Percentiles rank a stretch among this genome's conserved stretches.
Conservation (phyloP, 108 stramenopile species). For the Fragilaria radians region DNA sequence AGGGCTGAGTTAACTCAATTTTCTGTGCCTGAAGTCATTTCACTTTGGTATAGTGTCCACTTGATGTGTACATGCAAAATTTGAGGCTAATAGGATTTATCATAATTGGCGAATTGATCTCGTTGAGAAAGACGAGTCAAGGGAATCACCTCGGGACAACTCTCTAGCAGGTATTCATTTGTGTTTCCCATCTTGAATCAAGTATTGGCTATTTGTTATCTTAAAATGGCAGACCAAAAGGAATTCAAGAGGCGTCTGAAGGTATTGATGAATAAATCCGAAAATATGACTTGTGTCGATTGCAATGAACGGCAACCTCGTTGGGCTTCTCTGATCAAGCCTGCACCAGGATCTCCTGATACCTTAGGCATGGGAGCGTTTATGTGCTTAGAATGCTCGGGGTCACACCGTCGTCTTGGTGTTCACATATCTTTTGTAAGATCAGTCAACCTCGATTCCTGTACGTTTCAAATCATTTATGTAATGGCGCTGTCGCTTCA, state of each 20-base stretch:
- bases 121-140: too few species aligned
- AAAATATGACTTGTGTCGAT: constrained; percentile 90
- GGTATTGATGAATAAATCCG: constrained; percentile 74
- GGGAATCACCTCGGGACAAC: too few species aligned
- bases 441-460: constrained; percentile 85
- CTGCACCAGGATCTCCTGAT: constrained; percentile 72
- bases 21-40: too few species aligned
- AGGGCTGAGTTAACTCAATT: too few species aligned
- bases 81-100: too few species aligned
- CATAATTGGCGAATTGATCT: too few species aligned
- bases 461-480: constrained; percentile 38
- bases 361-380: constrained; percentile 87
- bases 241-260: constrained; percentile 65
- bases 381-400: constrained; percentile 98
- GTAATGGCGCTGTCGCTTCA: too few species aligned
- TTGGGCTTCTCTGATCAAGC: constrained; percentile 92
- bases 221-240: neutral
- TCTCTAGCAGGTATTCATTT: too few species aligned
- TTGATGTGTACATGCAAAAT: too few species aligned
- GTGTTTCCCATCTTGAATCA: too few species aligned
- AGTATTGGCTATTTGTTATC: too few species aligned
- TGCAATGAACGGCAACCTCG: constrained; percentile 92
- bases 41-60: too few species aligned
- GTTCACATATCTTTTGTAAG: constrained; percentile 98
- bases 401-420: constrained; percentile 95